A percentile compares a stretch with the other conserved stretches of the same genome.
These are phyloP conservation scores for Phaeosphaeria sp. DNA, from an alignment of 2,329 filamentous ascomycete species.

Conservation along the genomic window DNA sequence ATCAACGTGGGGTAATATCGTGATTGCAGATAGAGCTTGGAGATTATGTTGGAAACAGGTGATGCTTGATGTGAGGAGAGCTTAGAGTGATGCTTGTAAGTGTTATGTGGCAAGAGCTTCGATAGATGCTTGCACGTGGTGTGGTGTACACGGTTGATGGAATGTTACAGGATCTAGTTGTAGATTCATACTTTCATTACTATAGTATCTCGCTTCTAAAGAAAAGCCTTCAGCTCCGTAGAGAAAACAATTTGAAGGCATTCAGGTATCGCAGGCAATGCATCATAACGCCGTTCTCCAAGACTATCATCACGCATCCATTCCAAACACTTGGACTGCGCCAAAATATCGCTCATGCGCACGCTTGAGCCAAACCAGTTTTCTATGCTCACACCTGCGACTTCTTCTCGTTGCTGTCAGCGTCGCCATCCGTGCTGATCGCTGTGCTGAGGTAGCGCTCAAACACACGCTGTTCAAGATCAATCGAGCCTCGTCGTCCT, in stretches of 20 bases:
- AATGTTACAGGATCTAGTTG: background rate
- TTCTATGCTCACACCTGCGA: conserved; percentile 8
- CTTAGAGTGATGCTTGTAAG: background rate
- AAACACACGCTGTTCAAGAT: conserved; percentile 39
- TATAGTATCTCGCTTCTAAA: conserved; percentile 9
- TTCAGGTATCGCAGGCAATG: conserved; percentile 29
- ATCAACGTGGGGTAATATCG: background rate
- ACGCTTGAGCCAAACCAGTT: conserved; percentile 1
- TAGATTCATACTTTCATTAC: conserved; percentile 12
- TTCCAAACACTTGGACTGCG: background rate
- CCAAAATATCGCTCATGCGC: conserved; percentile 1
- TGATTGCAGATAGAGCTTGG: background rate
- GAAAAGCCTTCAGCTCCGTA: conserved; percentile 16
- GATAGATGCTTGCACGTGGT: background rate
- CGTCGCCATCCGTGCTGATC: conserved; percentile 35
- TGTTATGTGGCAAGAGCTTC: background rate
- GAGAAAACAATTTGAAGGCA: conserved; percentile 11
- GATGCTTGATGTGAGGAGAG: background rate
- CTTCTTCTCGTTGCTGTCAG: conserved; percentile 34
- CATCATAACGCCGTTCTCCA: conserved; percentile 17
- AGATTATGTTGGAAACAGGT: background rate
- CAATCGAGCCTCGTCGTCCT: conserved; percentile 34
- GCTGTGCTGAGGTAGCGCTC: conserved; percentile 42
- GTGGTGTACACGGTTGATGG: too few species aligned
- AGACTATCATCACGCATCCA: background rate